Evolutionary conservation across 805 yeast genomes (phyloP).

Genomic region (Suhomyces sp.): DNA sequence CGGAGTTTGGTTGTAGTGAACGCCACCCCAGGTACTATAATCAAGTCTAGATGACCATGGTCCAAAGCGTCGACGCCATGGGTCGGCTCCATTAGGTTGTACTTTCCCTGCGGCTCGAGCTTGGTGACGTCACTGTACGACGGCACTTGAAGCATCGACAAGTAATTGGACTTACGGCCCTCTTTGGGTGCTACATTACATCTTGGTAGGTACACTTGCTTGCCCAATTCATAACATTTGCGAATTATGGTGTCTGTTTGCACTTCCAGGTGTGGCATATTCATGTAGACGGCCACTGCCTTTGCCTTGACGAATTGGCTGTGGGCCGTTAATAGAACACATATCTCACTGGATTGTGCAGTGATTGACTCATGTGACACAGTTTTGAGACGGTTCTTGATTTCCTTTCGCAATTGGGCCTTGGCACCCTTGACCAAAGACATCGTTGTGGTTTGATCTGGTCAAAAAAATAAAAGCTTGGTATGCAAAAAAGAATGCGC

Average conservation of each 20-base stretch:
- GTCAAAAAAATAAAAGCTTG: neutral
- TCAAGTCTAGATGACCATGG: slow-evolving; percentile 52
- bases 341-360: slow-evolving; percentile 25
- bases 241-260: slow-evolving; percentile 56
- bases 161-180: slow-evolving; percentile 36
- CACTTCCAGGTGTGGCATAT: slow-evolving; percentile 70
- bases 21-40: slow-evolving; percentile 85
- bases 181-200: slow-evolving; percentile 31
- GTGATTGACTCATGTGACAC: slow-evolving; percentile 16
- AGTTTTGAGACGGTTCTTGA: slow-evolving; percentile 19
- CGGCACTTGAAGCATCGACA: slow-evolving; percentile 56
- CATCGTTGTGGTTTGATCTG: neutral
- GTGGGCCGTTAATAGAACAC: slow-evolving; percentile 14
- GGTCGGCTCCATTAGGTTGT: slow-evolving; percentile 64
- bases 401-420: slow-evolving; percentile 19
- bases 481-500: slow-evolving; percentile 1
- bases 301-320: slow-evolving; percentile 44
- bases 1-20: slow-evolving; percentile 55
- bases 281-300: slow-evolving; percentile 67
- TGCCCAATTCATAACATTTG: slow-evolving; percentile 48
- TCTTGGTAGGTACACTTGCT: slow-evolving; percentile 58
- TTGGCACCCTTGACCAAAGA: slow-evolving; percentile 15
- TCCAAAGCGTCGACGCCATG: slow-evolving; percentile 27
- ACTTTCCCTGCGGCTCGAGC: slow-evolving; percentile 67
- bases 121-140: slow-evolving; percentile 39